Evolutionary conservation across 2,329 filamentous ascomycete genomes (phyloP), one percentile per base, ranked within the genome.

Genomic region (Talaromyces sp.): DNA sequence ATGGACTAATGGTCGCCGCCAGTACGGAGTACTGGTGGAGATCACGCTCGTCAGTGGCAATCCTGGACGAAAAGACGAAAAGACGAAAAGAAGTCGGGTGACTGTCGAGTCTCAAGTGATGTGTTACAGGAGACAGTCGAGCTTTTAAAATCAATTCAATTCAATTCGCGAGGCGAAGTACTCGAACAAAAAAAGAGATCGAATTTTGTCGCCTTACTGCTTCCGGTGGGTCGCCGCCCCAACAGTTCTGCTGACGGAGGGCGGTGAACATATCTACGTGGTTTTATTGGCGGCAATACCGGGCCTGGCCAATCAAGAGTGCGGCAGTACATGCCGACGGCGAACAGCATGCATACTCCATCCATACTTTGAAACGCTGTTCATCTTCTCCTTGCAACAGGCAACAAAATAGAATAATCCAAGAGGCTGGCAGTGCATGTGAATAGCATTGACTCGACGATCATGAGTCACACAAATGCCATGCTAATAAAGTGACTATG

Each of bases 191-290:
- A 4, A 44, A 44, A 44, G 4, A 25, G 7, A 13, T 8, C 44
- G n/a, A 25, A 6, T 25, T 47, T 47, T 47, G 19, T 47, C 44
- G 44, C 44, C 44, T 52, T 59, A 25, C 52, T 53, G 57, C 32
- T 39, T 52, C 33, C 57, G 57, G 49, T 59, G 57, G 57, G 57
- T 52, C 57, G 7, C 44, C 57, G 39, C 57, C 57, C 57, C 57
- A 59, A 59, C 57, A 52, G 32, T 59, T 59, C 52, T n/a, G 13
- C 4, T 28, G 25, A 11, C 15, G 28, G 49, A 49, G 28, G 57
- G 57, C 57, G 57, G 57, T 58, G 15, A 58, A 28, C 2, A 3
- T 9, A 22, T 58, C 8, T 25, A 25, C 11, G 1, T 11, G 2
- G 2, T 1, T 2, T 53, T 2, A 53, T 53, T 53, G 49, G 49